These are phyloP conservation scores for Botrytis deweyae DNA, from an alignment of 2,329 filamentous ascomycete species.

Conservation along the genomic window DNA sequence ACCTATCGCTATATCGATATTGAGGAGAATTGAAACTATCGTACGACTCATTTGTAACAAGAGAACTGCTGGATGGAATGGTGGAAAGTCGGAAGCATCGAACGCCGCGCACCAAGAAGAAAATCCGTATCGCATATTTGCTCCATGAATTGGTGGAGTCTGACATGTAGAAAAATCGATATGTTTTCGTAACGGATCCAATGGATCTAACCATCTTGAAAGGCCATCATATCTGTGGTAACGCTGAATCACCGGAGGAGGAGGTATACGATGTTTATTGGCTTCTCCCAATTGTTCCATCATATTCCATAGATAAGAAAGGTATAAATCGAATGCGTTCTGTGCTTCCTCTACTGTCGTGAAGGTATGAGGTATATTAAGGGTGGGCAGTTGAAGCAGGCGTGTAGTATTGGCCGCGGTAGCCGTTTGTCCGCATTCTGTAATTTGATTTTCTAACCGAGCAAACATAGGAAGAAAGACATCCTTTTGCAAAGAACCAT, in stretches of 20 bases:
- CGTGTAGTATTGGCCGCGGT: background rate
- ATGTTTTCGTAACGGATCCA: background rate
- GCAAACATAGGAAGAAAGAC: slow-evolving; percentile 16
- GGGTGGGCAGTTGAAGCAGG: background rate
- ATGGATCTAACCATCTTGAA: background rate
- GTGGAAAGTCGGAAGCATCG: slow-evolving; percentile 4
- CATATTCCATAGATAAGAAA: background rate
- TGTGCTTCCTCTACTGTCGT: slow-evolving; percentile 12
- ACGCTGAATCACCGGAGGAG: background rate
- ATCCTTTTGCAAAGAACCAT: slow-evolving; percentile 3
- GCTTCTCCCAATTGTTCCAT: background rate
- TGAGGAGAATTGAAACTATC: background rate
- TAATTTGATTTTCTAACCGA: slow-evolving; percentile 12
- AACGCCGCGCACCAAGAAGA: slow-evolving; percentile 1
- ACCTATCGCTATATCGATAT: background rate
- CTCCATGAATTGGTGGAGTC: background rate
- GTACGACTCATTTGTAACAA: slow-evolving; percentile 1
- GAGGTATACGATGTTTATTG: background rate
- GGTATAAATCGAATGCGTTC: background rate
- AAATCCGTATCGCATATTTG: background rate
- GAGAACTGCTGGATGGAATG: background rate
- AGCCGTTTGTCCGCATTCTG: slow-evolving; percentile 1
- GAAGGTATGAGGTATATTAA: slow-evolving; percentile 4
- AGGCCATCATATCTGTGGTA: background rate
- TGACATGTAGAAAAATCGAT: background rate